A percentile compares a stretch with the other conserved stretches of the same genome.
Conservation (phyloP, 345 rosid genomes). For the Arabidopsis arenosa region DNA sequence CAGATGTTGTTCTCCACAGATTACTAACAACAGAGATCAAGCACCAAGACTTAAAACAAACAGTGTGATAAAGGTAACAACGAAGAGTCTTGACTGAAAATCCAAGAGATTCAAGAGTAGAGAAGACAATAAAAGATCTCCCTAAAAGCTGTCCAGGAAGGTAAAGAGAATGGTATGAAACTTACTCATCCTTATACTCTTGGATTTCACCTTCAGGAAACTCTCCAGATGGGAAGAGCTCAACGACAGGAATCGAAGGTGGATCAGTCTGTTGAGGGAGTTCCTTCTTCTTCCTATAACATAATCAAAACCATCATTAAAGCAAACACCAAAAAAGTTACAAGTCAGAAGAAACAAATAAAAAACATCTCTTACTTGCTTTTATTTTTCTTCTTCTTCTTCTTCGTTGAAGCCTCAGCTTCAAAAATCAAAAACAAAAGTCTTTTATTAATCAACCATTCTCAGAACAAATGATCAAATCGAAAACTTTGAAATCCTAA, state of each 20-base stretch:
- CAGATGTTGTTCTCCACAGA: constrained; percentile 93
- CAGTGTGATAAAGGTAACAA: background rate
- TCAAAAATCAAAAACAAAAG: background rate
- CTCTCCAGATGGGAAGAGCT: constrained; percentile 91
- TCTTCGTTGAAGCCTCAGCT: constrained; percentile 75
- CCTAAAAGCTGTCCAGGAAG: background rate
- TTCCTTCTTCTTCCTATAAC: constrained; percentile 84
- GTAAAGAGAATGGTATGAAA: constrained; percentile 3
- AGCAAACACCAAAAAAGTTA: constrained; percentile 21
- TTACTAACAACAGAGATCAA: constrained; percentile 57
- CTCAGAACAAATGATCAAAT: constrained; percentile 1
- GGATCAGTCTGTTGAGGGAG: constrained; percentile 78
- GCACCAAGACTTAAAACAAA: constrained; percentile 4
- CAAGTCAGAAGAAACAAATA: background rate
- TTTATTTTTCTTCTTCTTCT: constrained; percentile 95
- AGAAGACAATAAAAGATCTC: background rate
- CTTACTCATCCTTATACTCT: constrained; percentile 93
- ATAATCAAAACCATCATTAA: constrained; percentile 25
- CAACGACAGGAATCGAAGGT: constrained; percentile 73
- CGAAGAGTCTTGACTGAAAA: background rate
- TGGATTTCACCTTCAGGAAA: constrained; percentile 99
- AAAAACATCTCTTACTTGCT: constrained; percentile 72
- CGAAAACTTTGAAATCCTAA: background rate
- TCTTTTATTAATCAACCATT: constrained; percentile 9
- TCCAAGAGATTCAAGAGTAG: background rate